Base-by-base conservation (phyloP, 495 filamentous ascomycete species). In the Melanomma pulvis-pyrius region DNA sequence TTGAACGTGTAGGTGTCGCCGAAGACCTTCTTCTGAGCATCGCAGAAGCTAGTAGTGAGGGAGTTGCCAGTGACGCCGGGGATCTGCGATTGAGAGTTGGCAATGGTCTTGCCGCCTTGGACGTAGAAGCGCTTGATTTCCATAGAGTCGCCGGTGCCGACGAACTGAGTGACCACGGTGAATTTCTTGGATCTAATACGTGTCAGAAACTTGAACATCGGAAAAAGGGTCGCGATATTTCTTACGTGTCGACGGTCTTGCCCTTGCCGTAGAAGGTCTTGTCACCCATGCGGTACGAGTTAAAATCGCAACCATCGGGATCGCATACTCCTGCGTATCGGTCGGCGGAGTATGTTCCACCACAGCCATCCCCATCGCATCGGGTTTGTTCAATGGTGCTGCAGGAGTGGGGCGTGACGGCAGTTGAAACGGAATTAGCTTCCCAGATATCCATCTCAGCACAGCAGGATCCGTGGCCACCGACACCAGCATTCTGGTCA, bases 131-230 rank as follows among this genome's bases (percentile, higher is more conserved):
- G 81, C 21, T 67, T 78, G 73, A 90, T 88, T 70, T 86, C 81
- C 41, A 57, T 74, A 26, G 89, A 74, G 7, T 78, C 80, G 56
- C 82, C 80, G 59, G 73, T 76, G 32, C 85, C 84, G 9, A 84
- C 63, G 76, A 90, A 90, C 71, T 88, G 87, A 1, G 87, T 90
- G 28, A 89, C 82, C 41, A 90, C 86, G 2, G 87, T 90, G 69
- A 90, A 86, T 9, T 79, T 78, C 52, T 77, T 76, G 22, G 69
- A 11, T 11, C 13, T 44, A 6, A 44, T 17, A 15, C 9, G n/a
- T 44, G 9, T 11, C 8, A 3, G n/a, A n/a, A 7, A n/a, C 17
- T 44, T 17, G 3, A n/a, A 3, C 9, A 17, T 11, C 2, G 9
- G 39, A 2, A 44, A 44, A 15, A 7, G 39, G 39, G 17, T 15